Conservation (phyloP, 805 yeast species). For the Candida broadrunensis region DNA sequence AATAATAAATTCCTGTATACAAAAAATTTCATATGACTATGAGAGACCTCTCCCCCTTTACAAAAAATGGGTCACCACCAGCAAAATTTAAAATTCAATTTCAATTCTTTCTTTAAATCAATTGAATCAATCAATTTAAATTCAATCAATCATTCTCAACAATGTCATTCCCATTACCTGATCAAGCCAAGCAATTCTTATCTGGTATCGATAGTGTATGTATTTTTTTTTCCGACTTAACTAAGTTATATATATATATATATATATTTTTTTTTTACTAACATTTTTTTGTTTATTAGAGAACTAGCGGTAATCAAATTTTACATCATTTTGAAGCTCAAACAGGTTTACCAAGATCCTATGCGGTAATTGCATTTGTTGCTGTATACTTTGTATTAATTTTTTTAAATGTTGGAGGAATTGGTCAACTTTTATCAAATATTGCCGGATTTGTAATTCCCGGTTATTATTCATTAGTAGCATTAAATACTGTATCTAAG, state of each 20-base stretch:
- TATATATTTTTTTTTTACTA: background rate
- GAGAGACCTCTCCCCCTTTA: no score
- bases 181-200: conserved; percentile 46
- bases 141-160: no score
- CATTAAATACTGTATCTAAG: conserved; percentile 67
- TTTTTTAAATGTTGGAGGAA: conserved; percentile 88
- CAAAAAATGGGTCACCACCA: no score
- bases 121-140: background rate
- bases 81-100: no score
- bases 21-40: no score
- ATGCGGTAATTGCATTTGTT: conserved; percentile 66
- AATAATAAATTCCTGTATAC: no score
- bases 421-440: conserved; percentile 92
- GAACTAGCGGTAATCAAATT: conserved; percentile 25
- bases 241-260: no score
- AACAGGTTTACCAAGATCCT: conserved; percentile 76
- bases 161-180: conserved; percentile 24
- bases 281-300: conserved; percentile 18
- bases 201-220: conserved; percentile 47
- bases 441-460: conserved; percentile 89
- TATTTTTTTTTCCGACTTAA: no score
- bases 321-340: conserved; percentile 38
- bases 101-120: background rate
- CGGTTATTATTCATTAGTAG: conserved; percentile 81
- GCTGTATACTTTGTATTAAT: conserved; percentile 71